Base-by-base conservation (phyloP, 371 early-diverging fungal genomes). In the Chytridium lagenaria region DNA sequence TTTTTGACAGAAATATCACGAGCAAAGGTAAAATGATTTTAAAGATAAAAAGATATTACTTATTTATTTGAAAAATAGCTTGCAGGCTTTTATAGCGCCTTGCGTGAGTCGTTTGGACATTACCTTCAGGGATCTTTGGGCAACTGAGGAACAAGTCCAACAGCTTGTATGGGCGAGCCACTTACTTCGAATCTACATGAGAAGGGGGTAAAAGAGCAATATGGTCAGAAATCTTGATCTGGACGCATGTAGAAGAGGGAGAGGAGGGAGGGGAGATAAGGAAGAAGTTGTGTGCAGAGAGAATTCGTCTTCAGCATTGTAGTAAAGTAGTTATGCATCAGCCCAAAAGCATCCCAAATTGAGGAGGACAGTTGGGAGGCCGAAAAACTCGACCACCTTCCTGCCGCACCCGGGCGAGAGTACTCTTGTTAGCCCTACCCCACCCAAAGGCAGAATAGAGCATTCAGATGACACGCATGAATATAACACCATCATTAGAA, bases 391-490 rank as follows among this genome's bases (percentile, higher is more conserved):
- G n/a, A n/a, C n/a, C n/a, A n/a, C n/a, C n/a, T n/a, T n/a, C n/a
- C n/a, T n/a, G n/a, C n/a, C n/a, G n/a, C n/a, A n/a, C n/a, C n/a
- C n/a, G n/a, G n/a, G n/a, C n/a, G n/a, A n/a, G n/a, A n/a, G n/a
- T n/a, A n/a, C n/a, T n/a, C n/a, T n/a, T n/a, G n/a, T n/a, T n/a
- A n/a, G n/a, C n/a, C n/a, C n/a, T n/a, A n/a, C n/a, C n/a, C n/a
- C n/a, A n/a, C n/a, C n/a, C n/a, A n/a, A n/a, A n/a, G n/a, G n/a
- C n/a, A n/a, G n/a, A n/a, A n/a, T n/a, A 44, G 44, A 44, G 44
- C 12, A 44, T 15, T 52, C 55, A 52, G 55, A 52, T 52, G 55
- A 52, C 55, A 52, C 55, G 55, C 55, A 52, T 52, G 55, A 52
- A 52, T 52, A 52, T 52, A n/a, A 52, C 26, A 52, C 12, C 44